These are phyloP conservation scores for Citrus trifoliata DNA, from an alignment of 345 rosid genomes.

Conservation along the genomic window DNA sequence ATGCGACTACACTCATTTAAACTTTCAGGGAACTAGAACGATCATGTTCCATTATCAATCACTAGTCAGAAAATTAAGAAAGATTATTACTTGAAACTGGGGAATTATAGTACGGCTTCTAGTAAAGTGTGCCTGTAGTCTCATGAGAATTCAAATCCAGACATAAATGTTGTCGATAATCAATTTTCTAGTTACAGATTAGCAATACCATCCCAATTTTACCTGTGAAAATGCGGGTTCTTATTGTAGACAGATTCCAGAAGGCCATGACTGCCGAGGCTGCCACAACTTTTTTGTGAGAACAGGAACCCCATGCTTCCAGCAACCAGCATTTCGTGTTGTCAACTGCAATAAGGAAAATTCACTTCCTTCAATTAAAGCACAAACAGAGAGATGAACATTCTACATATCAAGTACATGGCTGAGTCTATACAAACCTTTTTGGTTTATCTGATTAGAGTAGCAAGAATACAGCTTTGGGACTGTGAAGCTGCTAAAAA, in stretches of 20 bases:
- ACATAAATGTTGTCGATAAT: neutral
- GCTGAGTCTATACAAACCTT: constrained; percentile 32
- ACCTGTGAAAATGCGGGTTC: constrained; percentile 81
- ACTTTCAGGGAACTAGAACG: neutral
- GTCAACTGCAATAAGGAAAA: constrained; percentile 43
- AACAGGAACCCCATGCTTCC: constrained; percentile 74
- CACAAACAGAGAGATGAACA: neutral
- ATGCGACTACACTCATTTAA: neutral
- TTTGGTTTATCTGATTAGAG: constrained; percentile 50
- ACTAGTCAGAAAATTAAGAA: neutral
- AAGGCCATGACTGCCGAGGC: constrained; percentile 74
- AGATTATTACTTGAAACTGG: neutral
- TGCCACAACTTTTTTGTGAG: constrained; percentile 84
- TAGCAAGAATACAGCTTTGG: constrained; percentile 72
- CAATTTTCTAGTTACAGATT: neutral
- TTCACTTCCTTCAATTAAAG: constrained; percentile 13
- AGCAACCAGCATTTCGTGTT: constrained; percentile 33
- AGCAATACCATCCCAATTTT: neutral
- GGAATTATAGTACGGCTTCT: neutral
- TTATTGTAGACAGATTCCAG: constrained; percentile 85
- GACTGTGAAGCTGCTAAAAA: constrained; percentile 68
- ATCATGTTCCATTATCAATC: neutral
- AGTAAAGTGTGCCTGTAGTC: neutral
- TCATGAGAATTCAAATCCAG: neutral
- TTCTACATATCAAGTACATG: neutral